These are phyloP conservation scores for Oehlia diaphana DNA, from an alignment of 192 early-diverging fungal species.

Conservation along the genomic window DNA sequence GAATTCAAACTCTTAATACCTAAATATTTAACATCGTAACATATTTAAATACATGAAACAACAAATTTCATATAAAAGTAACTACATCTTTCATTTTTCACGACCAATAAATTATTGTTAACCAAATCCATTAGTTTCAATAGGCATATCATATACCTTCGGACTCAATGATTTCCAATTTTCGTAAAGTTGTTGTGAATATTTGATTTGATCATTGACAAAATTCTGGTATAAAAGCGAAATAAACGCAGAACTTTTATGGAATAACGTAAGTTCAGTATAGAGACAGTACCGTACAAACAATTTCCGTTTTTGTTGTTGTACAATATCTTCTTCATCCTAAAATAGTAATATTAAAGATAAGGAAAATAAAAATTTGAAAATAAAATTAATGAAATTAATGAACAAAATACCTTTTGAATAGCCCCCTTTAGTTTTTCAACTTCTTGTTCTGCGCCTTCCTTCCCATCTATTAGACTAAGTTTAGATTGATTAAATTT, in stretches of 20 bases:
- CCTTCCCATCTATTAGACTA: background rate
- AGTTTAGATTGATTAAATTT: constrained; percentile 48
- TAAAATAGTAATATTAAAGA: constrained; percentile 21
- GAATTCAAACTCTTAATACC: no score
- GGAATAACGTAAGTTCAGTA: constrained; percentile 58
- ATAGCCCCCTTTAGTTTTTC: constrained; percentile 35
- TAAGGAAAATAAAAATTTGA: background rate
- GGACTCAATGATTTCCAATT: constrained; percentile 52
- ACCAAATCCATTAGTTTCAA: constrained; percentile 48
- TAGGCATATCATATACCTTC: constrained; percentile 49
- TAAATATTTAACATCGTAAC: no score
- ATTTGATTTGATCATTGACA: constrained; percentile 58
- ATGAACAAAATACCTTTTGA: constrained; percentile 37
- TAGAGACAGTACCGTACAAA: constrained; percentile 58
- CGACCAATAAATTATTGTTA: background rate
- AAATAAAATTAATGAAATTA: background rate
- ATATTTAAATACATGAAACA: no score
- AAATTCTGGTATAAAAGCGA: constrained; percentile 61
- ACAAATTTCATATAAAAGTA: no score
- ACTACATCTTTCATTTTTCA: no score
- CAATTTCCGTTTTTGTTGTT: constrained; percentile 47
- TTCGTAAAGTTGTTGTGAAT: constrained; percentile 48
- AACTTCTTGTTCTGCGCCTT: constrained; percentile 37
- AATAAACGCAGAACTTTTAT: constrained; percentile 58
- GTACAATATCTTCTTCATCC: constrained; percentile 52